Percentiles rank a stretch among this genome's conserved stretches.
Evolutionary conservation across 768 basidiomycete species (phyloP).

Genomic region (Roridomyces roridus): DNA sequence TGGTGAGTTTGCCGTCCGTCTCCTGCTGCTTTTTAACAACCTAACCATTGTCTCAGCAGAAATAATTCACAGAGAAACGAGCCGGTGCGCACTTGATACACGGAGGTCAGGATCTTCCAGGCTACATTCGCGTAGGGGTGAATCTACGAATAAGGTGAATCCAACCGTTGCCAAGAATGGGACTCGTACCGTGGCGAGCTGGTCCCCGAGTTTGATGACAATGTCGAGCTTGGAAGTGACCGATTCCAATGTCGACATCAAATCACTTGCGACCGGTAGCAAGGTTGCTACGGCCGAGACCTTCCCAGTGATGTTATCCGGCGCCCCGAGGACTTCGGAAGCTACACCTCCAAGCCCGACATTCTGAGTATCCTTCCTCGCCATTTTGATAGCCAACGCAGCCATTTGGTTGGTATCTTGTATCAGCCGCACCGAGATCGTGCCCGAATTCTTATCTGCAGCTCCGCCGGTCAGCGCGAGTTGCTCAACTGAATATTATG

Average conservation of each 20-base stretch:
- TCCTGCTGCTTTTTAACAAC: background rate
- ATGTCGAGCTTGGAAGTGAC: too few relatives aligned
- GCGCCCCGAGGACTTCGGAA: too few relatives aligned
- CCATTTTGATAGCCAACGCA: background rate
- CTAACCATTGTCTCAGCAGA: background rate
- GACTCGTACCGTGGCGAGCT: background rate
- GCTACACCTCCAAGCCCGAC: too few relatives aligned
- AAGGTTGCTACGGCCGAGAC: background rate
- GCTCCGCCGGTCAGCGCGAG: too few relatives aligned
- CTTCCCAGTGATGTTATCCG: too few relatives aligned
- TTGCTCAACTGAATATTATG: too few relatives aligned
- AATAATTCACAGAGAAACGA: background rate
- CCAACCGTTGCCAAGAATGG: too few relatives aligned
- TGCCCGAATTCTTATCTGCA: too few relatives aligned
- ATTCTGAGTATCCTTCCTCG: background rate
- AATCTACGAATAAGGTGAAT: background rate
- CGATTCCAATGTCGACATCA: background rate
- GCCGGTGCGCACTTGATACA: background rate
- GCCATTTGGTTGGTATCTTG: background rate
- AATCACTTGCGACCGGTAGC: background rate
- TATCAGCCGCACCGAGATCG: too few relatives aligned
- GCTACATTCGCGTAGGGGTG: background rate
- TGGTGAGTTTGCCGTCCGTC: too few relatives aligned
- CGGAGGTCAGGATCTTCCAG: slow-evolving; percentile 1
- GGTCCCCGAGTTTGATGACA: too few relatives aligned